phyloP scores from a whole-genome alignment of 2,329 filamentous ascomycete species.

The Leptographium wingfieldii region DNA sequence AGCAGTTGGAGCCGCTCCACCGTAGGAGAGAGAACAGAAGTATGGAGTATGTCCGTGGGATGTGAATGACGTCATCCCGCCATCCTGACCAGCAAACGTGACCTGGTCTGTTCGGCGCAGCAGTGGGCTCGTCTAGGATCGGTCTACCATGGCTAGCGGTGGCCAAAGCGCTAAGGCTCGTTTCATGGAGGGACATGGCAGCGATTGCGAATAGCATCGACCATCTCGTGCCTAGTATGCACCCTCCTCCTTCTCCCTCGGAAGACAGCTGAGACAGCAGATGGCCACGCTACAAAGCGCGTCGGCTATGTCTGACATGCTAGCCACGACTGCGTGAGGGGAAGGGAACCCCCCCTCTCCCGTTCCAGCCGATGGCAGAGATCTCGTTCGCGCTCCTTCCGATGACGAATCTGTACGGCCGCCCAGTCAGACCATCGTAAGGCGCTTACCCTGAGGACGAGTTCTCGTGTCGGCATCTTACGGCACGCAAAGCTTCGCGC shows the following conservation, averaged over 20 bases:
- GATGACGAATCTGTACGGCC: not conserved
- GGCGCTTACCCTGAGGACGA: not conserved
- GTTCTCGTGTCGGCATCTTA: not conserved
- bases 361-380: not conserved
- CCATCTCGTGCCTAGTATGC: not conserved
- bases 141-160: not conserved
- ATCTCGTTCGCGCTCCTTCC: not conserved
- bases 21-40: not conserved
- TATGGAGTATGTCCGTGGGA: not conserved
- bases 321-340: not conserved
- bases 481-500: not conserved
- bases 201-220: not conserved
- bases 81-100: not conserved
- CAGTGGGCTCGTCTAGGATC: not conserved
- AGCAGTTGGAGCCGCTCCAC: not conserved
- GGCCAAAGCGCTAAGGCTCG: not conserved
- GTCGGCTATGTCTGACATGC: not conserved
- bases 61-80: constrained; percentile 3
- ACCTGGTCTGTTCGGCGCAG: not conserved
- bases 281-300: not conserved
- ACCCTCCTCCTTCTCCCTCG: not conserved
- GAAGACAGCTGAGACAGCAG: not conserved
- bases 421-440: not conserved
- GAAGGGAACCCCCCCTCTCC: not conserved
- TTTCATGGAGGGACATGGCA: not conserved